Evolutionary conservation across 148 eudicot genomes (phyloP).

Genomic region (Polygonum aviculare): DNA sequence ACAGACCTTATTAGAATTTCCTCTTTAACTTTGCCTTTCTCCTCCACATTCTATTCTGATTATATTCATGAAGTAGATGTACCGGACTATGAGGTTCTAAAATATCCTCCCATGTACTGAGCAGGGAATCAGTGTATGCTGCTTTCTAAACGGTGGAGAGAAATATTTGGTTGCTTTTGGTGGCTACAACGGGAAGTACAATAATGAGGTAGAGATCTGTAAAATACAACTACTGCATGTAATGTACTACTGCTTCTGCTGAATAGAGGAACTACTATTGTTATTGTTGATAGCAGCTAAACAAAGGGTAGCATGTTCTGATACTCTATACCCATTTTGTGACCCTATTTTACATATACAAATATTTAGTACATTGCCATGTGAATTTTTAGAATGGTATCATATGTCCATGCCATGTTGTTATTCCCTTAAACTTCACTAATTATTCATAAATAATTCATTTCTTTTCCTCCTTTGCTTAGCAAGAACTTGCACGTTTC

Average conservation of each 20-base stretch:
- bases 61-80: neutral
- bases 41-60: neutral
- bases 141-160: constrained; percentile 48
- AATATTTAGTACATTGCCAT: neutral
- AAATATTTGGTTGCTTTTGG: constrained; percentile 77
- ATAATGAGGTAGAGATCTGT: constrained; percentile 69
- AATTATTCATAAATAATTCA: neutral
- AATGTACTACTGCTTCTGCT: neutral
- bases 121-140: constrained; percentile 84
- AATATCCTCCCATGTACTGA: neutral
- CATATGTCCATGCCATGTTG: neutral
- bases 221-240: neutral
- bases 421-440: neutral
- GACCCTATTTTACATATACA: neutral
- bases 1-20: neutral
- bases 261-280: neutral
- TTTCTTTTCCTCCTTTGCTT: neutral
- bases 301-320: neutral
- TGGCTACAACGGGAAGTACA: constrained; percentile 91
- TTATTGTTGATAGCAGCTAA: neutral
- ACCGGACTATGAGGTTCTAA: neutral
- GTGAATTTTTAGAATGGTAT: neutral
- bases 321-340: constrained; percentile 1
- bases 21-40: neutral
- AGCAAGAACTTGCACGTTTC: too few relatives aligned